These are phyloP conservation scores for Solanum etuberosum DNA, from an alignment of 257 asterid species.

Conservation along the genomic window DNA sequence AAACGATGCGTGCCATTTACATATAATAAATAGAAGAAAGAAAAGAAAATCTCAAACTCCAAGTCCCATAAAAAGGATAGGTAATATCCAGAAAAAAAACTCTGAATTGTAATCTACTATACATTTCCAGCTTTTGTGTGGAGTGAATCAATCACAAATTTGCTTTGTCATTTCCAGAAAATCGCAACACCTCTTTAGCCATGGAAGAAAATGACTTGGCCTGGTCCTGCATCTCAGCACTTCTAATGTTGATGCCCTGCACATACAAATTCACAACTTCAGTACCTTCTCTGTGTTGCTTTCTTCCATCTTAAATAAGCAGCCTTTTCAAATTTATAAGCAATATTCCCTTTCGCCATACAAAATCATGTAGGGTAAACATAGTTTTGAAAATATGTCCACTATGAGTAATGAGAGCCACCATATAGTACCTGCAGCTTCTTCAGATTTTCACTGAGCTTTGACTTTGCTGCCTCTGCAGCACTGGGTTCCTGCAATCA, in stretches of 20 bases:
- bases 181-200: conserved; percentile 76
- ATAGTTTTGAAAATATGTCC: not conserved
- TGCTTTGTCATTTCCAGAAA: conserved; percentile 46
- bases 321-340: not conserved
- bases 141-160: conserved; percentile 8
- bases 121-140: not conserved
- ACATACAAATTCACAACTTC: not conserved
- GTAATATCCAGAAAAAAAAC: not conserved
- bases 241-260: conserved; percentile 78
- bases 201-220: conserved; percentile 72
- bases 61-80: not conserved
- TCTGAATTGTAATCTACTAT: not conserved
- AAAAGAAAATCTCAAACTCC: not conserved
- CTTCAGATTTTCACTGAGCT: conserved; percentile 68
- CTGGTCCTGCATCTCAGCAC: conserved; percentile 82
- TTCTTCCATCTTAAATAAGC: not conserved
- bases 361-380: not conserved
- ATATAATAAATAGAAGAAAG: not conserved
- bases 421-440: conserved; percentile 63
- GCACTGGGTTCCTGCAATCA: conserved; percentile 56
- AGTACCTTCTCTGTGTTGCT: not conserved
- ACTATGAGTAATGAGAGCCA: not conserved
- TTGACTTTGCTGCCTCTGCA: conserved; percentile 51
- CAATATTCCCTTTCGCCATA: not conserved
- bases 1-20: not conserved